Conservation (phyloP, 208 protist species). For the Crithidia fasciculata region DNA sequence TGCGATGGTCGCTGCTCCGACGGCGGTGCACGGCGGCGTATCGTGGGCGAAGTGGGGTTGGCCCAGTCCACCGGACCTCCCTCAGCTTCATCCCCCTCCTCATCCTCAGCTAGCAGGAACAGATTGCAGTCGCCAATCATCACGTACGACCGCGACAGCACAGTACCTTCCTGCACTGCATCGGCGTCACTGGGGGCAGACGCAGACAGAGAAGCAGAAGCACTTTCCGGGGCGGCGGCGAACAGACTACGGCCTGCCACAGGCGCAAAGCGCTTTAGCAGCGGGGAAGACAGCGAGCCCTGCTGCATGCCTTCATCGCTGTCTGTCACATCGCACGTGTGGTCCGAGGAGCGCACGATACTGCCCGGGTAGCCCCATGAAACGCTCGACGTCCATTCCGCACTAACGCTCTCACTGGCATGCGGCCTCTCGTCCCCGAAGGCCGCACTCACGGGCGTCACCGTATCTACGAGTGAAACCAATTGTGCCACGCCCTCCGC, state of each 20-base stretch:
- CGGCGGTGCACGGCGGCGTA: too few species aligned
- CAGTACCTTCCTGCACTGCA: too few species aligned
- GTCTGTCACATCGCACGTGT: not conserved
- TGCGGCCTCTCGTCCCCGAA: not conserved
- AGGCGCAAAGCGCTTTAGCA: slow-evolving; percentile 28
- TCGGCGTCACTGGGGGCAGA: too few species aligned
- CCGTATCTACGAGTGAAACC: not conserved
- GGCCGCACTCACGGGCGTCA: not conserved
- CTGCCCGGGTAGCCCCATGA: slow-evolving; percentile 19
- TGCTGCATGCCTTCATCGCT: not conserved
- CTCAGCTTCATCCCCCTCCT: slow-evolving; percentile 29
- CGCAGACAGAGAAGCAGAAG: too few species aligned
- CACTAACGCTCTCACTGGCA: too few species aligned
- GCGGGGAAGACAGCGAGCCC: not conserved
- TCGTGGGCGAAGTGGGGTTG: not conserved
- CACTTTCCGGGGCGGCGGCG: not conserved
- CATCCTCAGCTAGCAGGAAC: slow-evolving; percentile 61
- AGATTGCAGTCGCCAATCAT: slow-evolving; percentile 94
- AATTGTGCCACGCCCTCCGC: not conserved
- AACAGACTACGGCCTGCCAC: slow-evolving; percentile 7
- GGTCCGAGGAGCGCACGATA: slow-evolving; percentile 16
- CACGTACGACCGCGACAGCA: slow-evolving; percentile 16
- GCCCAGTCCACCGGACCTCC: slow-evolving; percentile 12
- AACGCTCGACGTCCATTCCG: not conserved
- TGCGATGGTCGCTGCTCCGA: slow-evolving; percentile 8